These are phyloP conservation scores for Calonectria montana DNA, from an alignment of 2,329 filamentous ascomycete species.

Conservation along the genomic window DNA sequence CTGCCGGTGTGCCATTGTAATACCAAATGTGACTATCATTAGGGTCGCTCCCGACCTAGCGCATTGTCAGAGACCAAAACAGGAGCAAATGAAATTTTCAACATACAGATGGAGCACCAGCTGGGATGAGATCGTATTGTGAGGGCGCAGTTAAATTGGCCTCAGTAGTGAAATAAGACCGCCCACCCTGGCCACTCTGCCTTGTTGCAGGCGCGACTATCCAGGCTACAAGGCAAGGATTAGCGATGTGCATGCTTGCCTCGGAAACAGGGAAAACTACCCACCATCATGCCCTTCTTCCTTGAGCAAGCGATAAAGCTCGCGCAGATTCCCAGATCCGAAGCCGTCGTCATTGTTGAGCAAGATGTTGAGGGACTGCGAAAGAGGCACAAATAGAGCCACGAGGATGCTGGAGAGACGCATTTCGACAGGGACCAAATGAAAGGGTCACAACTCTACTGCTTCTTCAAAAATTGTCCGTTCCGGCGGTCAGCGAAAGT, in stretches of 20 bases:
- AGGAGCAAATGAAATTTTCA: background rate
- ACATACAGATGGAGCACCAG: slow-evolving; percentile 42
- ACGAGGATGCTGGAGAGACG: slow-evolving; percentile 34
- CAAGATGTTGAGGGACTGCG: slow-evolving; percentile 43
- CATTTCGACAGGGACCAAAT: slow-evolving; percentile 27
- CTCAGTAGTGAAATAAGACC: slow-evolving; percentile 42
- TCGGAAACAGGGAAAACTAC: accelerated
- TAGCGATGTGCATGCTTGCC: accelerated
- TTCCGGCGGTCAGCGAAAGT: background rate
- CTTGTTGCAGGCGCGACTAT: slow-evolving; percentile 45
- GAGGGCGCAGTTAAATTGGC: slow-evolving; percentile 42
- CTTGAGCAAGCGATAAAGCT: slow-evolving; percentile 45
- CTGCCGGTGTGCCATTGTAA: slow-evolving; percentile 69
- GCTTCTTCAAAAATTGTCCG: background rate
- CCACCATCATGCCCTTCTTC: slow-evolving; percentile 43
- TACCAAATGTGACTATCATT: slow-evolving; percentile 67
- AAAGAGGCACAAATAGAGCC: slow-evolving; percentile 26
- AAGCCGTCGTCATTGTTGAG: slow-evolving; percentile 48
- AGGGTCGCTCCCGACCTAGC: slow-evolving; percentile 59
- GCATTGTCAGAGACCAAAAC: background rate
- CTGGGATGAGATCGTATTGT: slow-evolving; percentile 44
- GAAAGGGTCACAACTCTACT: too few relatives aligned
- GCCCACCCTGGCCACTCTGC: slow-evolving; percentile 46
- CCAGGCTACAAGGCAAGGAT: slow-evolving; percentile 34
- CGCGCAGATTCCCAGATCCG: slow-evolving; percentile 44